phyloP scores from a whole-genome alignment of 805 yeast genomes.

The Lipomyces sp. region DNA sequence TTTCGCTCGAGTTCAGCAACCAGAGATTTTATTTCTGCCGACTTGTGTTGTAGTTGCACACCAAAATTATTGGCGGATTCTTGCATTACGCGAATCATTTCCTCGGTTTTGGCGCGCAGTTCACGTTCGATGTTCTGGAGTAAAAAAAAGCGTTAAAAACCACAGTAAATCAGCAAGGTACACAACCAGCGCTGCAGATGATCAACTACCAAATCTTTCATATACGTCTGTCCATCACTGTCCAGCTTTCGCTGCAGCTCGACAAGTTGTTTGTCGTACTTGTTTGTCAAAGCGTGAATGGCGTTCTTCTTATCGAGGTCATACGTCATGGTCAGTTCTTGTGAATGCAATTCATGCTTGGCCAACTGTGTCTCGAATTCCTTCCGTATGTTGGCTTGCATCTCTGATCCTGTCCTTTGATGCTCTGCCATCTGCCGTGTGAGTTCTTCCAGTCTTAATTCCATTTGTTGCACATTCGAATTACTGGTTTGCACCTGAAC shows the following conservation, averaged over 20 bases:
- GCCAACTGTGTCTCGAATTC: background rate
- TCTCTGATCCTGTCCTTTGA: background rate
- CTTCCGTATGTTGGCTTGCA: background rate
- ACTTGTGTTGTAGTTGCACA: slow-evolving; percentile 1
- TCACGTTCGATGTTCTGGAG: slow-evolving; percentile 5
- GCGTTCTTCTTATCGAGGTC: slow-evolving; percentile 8
- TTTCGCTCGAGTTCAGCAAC: background rate
- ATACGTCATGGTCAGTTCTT: background rate
- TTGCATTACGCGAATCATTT: background rate
- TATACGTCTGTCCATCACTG: background rate
- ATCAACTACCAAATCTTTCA: slow-evolving; percentile 10
- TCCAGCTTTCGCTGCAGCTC: background rate
- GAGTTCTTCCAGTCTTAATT: background rate
- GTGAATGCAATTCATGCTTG: slow-evolving; percentile 7
- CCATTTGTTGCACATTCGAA: no score
- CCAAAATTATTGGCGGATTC: background rate
- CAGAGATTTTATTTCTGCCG: background rate
- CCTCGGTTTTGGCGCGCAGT: background rate
- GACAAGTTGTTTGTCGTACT: slow-evolving; percentile 8
- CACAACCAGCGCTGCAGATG: no score
- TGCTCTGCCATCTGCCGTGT: background rate
- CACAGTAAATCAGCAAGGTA: background rate
- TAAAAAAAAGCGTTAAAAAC: background rate
- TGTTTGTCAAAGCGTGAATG: slow-evolving; percentile 2
- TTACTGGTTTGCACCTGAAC: no score